phyloP scores from a whole-genome alignment of 140 eudicot species.

The Bidens hawaiensis region DNA sequence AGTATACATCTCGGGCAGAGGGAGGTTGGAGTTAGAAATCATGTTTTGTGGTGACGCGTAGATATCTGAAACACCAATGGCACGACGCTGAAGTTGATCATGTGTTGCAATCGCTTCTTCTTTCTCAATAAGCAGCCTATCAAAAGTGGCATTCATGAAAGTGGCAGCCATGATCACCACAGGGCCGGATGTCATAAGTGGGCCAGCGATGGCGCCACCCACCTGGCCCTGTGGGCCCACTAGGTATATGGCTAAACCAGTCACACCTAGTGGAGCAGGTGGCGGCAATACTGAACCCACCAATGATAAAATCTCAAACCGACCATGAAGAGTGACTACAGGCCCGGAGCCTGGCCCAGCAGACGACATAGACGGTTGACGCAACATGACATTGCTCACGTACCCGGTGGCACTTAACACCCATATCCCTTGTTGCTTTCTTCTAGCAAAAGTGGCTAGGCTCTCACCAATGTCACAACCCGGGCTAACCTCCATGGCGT shows the following conservation, averaged over 20 bases:
- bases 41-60: constrained; percentile 33
- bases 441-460: constrained; percentile 39
- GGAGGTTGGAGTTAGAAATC: constrained; percentile 25
- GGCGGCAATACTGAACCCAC: constrained; percentile 56
- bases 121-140: constrained; percentile 47
- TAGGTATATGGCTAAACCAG: constrained; percentile 44
- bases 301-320: constrained; percentile 53
- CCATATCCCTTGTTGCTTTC: constrained; percentile 52
- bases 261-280: constrained; percentile 53
- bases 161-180: constrained; percentile 59
- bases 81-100: constrained; percentile 16
- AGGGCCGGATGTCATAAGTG: constrained; percentile 53
- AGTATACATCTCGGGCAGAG: constrained; percentile 31
- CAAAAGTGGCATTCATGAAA: constrained; percentile 54
- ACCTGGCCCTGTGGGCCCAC: constrained; percentile 64
- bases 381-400: constrained; percentile 49
- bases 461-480: constrained; percentile 51
- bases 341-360: too few species aligned
- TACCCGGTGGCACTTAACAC: constrained; percentile 52
- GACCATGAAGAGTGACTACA: constrained; percentile 50
- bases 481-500: constrained; percentile 52
- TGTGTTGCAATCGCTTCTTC: constrained; percentile 17
- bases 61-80: constrained; percentile 20
- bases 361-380: constrained; percentile 38
- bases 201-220: constrained; percentile 51